Conservation (phyloP, 805 yeast genomes). For the Teunomyces atbi region DNA sequence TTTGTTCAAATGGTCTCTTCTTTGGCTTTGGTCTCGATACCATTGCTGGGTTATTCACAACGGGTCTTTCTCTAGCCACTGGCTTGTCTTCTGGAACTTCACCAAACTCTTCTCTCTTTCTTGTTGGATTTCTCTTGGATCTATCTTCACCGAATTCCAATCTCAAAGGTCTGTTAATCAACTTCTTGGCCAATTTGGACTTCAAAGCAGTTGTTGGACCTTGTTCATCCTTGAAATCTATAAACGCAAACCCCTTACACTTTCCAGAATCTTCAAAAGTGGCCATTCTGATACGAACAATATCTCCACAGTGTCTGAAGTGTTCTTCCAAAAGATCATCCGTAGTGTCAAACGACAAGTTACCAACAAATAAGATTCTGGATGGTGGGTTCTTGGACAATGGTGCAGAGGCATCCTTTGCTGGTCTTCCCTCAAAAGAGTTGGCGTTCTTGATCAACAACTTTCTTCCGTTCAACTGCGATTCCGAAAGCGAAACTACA, state of each 20-base stretch:
- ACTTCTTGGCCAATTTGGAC: conserved; percentile 61
- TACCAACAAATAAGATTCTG: conserved; percentile 87
- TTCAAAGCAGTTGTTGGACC: conserved; percentile 83
- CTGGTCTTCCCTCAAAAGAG: conserved; percentile 87
- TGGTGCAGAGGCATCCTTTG: conserved; percentile 37
- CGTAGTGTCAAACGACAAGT: conserved; percentile 88
- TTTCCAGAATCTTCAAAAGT: conserved; percentile 96
- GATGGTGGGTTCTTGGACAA: conserved; percentile 82
- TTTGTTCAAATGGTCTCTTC: conserved; percentile 13
- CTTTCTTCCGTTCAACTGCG: conserved; percentile 76
- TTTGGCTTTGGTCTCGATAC: conserved; percentile 13
- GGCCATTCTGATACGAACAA: conserved; percentile 85
- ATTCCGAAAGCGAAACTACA: conserved; percentile 69
- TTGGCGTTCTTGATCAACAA: conserved; percentile 77
- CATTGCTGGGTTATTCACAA: conserved; percentile 7
- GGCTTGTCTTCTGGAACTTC: conserved; percentile 11
- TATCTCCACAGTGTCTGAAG: conserved; percentile 90
- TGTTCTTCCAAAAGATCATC: conserved; percentile 74
- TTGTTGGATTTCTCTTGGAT: conserved; percentile 64
- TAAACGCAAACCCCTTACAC: conserved; percentile 94
- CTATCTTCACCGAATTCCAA: conserved; percentile 96
- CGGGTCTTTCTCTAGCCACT: conserved; percentile 2
- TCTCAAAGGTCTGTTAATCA: conserved; percentile 74
- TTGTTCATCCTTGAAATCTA: conserved; percentile 77
- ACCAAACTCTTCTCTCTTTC: conserved; percentile 20